Evolutionary conservation across 208 protist genomes (phyloP).

Genomic region (Crithidia thermophila): DNA sequence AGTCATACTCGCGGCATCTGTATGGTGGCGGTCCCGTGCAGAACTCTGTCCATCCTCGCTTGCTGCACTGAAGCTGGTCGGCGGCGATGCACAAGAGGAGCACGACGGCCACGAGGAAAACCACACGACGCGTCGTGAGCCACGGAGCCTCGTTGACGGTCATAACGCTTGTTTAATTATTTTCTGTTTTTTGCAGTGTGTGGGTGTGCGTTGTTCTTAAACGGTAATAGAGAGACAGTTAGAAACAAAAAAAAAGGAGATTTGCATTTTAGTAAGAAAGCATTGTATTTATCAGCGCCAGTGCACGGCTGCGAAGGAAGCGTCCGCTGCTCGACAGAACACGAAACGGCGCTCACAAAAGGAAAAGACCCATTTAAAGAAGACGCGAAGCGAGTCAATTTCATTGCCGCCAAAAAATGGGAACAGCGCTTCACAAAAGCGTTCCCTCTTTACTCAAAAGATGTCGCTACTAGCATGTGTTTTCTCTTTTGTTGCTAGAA

Average conservation of each 20-base stretch:
- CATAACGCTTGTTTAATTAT: too few species aligned
- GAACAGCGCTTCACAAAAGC: too few species aligned
- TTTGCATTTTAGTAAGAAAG: constrained; percentile 3
- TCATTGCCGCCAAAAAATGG: too few species aligned
- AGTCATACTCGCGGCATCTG: neutral
- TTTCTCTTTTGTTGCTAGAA: too few species aligned
- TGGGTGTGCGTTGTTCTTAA: neutral
- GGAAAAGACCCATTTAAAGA: too few species aligned
- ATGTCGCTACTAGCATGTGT: too few species aligned
- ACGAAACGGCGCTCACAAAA: too few species aligned
- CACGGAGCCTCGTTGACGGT: constrained; percentile 38
- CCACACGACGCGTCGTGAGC: constrained; percentile 35
- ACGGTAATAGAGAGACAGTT: neutral
- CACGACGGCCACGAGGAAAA: constrained; percentile 29
- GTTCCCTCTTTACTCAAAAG: too few species aligned
- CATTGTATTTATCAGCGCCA: too few species aligned
- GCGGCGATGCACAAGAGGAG: constrained; percentile 36
- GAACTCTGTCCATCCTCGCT: constrained; percentile 15
- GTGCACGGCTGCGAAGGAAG: too few species aligned
- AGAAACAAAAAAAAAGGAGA: constrained; percentile 16
- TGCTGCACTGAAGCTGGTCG: constrained; percentile 38
- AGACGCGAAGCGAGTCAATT: too few species aligned
- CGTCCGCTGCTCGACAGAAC: too few species aligned
- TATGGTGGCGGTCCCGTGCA: constrained; percentile 19
- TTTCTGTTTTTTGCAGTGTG: neutral